phyloP scores from a whole-genome alignment of 257 asterid species.

The Coffea canephora region DNA sequence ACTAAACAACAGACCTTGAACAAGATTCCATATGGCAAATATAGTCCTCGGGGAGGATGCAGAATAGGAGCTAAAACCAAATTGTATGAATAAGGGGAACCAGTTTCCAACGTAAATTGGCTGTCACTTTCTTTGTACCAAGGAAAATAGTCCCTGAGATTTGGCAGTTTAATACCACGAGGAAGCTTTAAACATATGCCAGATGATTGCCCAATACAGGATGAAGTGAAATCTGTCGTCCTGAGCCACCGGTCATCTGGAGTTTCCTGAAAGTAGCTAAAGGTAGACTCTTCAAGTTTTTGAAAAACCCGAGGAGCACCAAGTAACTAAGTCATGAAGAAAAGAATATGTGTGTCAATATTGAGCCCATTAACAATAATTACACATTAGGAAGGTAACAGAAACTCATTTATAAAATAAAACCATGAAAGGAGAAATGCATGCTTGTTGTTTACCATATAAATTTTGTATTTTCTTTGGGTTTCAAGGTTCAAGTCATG shows the following conservation, averaged over 20 bases:
- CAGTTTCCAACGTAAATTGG: slow-evolving; percentile 38
- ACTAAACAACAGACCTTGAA: slow-evolving; percentile 68
- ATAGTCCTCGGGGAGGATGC: slow-evolving; percentile 41
- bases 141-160: slow-evolving; percentile 48
- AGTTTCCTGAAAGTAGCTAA: slow-evolving; percentile 38
- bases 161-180: slow-evolving; percentile 49
- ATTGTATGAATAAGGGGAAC: slow-evolving; percentile 41
- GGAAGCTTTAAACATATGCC: slow-evolving; percentile 76
- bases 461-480: not conserved
- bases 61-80: slow-evolving; percentile 64
- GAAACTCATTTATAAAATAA: not conserved
- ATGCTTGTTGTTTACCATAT: not conserved
- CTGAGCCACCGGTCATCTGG: slow-evolving; percentile 88
- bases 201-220: slow-evolving; percentile 81
- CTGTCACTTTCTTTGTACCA: slow-evolving; percentile 48
- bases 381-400: not conserved
- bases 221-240: slow-evolving; percentile 71
- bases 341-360: not conserved
- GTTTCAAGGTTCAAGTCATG: not conserved
- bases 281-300: slow-evolving; percentile 30
- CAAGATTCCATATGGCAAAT: slow-evolving; percentile 55
- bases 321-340: slow-evolving; percentile 41
- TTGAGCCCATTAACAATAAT: not conserved
- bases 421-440: not conserved
- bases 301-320: slow-evolving; percentile 81